Evolutionary conservation across 768 basidiomycete species (phyloP).

Genomic region (Floccularia luteovirens): DNA sequence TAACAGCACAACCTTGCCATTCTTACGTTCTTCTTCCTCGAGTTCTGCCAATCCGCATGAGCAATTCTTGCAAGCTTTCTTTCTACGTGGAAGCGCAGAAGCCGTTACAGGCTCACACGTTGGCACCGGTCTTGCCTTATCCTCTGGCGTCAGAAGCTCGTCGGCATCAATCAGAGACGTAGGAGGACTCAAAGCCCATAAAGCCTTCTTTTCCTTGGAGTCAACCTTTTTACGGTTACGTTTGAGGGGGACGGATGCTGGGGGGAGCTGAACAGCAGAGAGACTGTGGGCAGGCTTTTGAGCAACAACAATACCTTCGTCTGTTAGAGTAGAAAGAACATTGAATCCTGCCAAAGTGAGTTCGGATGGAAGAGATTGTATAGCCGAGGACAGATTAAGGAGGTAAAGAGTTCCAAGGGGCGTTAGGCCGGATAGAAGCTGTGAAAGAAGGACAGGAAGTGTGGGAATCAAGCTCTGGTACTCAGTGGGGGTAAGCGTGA

Average conservation of each 20-base stretch:
- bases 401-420: constrained; percentile 69
- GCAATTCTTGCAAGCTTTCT: constrained; percentile 94
- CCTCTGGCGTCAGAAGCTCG: constrained; percentile 74
- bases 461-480: constrained; percentile 50
- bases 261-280: constrained; percentile 23
- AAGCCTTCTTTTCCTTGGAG: constrained; percentile 78
- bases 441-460: constrained; percentile 47
- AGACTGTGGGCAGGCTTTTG: constrained; percentile 57
- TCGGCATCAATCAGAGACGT: constrained; percentile 78
- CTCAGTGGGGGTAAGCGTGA: constrained; percentile 57
- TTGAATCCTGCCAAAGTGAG: constrained; percentile 63
- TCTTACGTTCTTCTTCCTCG: constrained; percentile 71
- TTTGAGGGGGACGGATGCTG: constrained; percentile 41
- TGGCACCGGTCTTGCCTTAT: constrained; percentile 72
- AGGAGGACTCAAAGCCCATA: constrained; percentile 72
- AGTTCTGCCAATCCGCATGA: constrained; percentile 94
- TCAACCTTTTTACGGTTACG: constrained; percentile 44
- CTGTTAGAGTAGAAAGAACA: constrained; percentile 33
- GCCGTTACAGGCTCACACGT: constrained; percentile 64
- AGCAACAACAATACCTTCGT: constrained; percentile 45
- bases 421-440: constrained; percentile 50
- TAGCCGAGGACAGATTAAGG: constrained; percentile 38
- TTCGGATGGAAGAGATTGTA: constrained; percentile 42
- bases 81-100: constrained; percentile 52
- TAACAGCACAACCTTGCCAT: constrained; percentile 58